These are phyloP conservation scores for Domatiomyces globalis DNA, from an alignment of 2,329 filamentous ascomycete genomes.

Conservation along the genomic window DNA sequence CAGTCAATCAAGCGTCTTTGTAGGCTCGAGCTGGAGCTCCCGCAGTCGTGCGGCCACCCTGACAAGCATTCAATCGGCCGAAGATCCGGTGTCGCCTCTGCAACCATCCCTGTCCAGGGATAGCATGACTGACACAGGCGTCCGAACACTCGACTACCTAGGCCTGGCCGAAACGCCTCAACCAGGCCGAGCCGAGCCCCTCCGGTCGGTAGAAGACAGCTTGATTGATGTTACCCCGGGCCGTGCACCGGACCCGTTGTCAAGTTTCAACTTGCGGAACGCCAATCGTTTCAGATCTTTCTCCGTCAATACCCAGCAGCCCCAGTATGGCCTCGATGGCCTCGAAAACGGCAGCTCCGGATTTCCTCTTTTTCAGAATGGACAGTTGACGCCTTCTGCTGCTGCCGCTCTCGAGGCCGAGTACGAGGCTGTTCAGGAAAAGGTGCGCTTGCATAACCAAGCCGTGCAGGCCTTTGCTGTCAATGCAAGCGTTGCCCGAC, in stretches of 20 bases:
- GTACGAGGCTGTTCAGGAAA: constrained; percentile 45
- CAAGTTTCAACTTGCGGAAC: constrained; percentile 60
- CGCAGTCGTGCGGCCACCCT: constrained; percentile 78
- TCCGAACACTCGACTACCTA: constrained; percentile 88
- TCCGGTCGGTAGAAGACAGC: constrained; percentile 38
- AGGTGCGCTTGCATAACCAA: constrained; percentile 80
- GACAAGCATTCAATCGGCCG: constrained; percentile 74
- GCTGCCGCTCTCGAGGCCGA: constrained; percentile 41
- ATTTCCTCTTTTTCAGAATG: constrained; percentile 44
- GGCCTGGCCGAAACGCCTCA: constrained; percentile 89
- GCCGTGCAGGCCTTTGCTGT: constrained; percentile 85
- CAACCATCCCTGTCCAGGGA: constrained; percentile 78
- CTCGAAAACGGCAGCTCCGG: constrained; percentile 51
- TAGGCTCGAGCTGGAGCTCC: constrained; percentile 67
- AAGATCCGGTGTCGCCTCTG: constrained; percentile 73
- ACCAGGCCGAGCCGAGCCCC: constrained; percentile 57
- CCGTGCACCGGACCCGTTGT: constrained; percentile 49
- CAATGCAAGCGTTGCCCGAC: constrained; percentile 66
- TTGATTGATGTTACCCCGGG: constrained; percentile 26
- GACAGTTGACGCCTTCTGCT: constrained; percentile 44
- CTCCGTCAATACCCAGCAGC: constrained; percentile 96
- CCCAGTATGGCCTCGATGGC: constrained; percentile 80
- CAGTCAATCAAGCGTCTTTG: constrained; percentile 54
- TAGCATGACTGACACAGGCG: constrained; percentile 71
- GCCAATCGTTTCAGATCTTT: constrained; percentile 91